phyloP scores from a whole-genome alignment of 2,329 filamentous ascomycete genomes.

The Ophiostoma sp. region DNA sequence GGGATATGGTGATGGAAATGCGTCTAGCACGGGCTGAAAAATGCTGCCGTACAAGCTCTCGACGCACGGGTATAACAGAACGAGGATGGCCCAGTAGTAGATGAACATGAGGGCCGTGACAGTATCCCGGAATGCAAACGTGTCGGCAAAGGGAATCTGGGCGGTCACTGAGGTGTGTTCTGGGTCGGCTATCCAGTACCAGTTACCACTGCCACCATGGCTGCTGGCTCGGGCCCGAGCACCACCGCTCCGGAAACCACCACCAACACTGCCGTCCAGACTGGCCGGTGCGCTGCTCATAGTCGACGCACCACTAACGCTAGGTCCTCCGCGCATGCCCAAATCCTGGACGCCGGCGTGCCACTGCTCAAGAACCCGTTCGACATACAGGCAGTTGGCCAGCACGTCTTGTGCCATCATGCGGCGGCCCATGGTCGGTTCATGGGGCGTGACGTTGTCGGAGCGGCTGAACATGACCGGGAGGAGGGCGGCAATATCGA shows the following conservation, averaged over 20 bases:
- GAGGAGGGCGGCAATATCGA: slow-evolving; percentile 52
- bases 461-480: slow-evolving; percentile 49
- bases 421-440: slow-evolving; percentile 45
- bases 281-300: neutral
- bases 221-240: slow-evolving; percentile 26
- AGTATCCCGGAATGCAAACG: slow-evolving; percentile 48
- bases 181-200: slow-evolving; percentile 45
- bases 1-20: slow-evolving; percentile 44
- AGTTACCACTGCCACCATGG: neutral
- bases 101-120: slow-evolving; percentile 50
- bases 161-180: slow-evolving; percentile 32
- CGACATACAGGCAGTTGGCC: slow-evolving; percentile 48
- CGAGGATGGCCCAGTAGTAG: slow-evolving; percentile 55
- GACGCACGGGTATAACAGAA: slow-evolving; percentile 52
- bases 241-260: neutral
- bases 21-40: slow-evolving; percentile 46
- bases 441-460: slow-evolving; percentile 45
- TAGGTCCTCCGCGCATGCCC: slow-evolving; percentile 28
- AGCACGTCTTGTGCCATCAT: slow-evolving; percentile 52
- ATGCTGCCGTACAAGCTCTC: slow-evolving; percentile 47
- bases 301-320: slow-evolving; percentile 15
- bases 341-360: slow-evolving; percentile 36
- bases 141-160: slow-evolving; percentile 47
- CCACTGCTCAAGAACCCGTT: slow-evolving; percentile 53
- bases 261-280: neutral